Base-by-base conservation (phyloP, 129 eudicot species). In the Artemisia tridentata region DNA sequence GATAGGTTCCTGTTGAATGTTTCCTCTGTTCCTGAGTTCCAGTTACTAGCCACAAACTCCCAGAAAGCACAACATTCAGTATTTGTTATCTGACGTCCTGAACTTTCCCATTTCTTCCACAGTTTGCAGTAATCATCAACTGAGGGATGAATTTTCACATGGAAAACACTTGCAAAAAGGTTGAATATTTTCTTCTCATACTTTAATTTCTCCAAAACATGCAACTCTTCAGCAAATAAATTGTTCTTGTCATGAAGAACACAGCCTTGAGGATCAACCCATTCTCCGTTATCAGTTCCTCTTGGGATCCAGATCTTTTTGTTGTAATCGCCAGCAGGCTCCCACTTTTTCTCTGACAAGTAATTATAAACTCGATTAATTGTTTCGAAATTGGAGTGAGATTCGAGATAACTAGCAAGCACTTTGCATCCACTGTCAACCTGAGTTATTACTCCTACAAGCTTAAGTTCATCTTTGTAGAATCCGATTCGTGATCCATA, bases 71-170 rank as follows among this genome's bases (percentile, higher is more conserved):
- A 75, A 11, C 84, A 80, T 60, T 83, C 88, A 1, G 10, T 43
- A 12, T 55, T 46, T 29, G 88, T 74, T 12, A 78, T 13, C 10
- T 14, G 2, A 51, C 11, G 62, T 16, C 72, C 79, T 15, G 88
- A 80, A 53, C 9, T 60, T 54, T 86, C 88, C 91, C 91, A 86
- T n/a, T 15, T 49, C 77, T 72, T 83, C 91, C 91, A 86, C 17
- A 86, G 79, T 66, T 72, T 60, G 54, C 82, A 72, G 68, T 80
- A 86, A 54, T 86, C 88, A 43, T 71, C 84, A 67, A 76, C 65
- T 13, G 81, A 80, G 2, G 91, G 85, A 38, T 59, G 71, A 7
- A 16, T 41, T 65, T 71, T 78, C 31, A 86, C 91, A 2, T 62
- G 65, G 2, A 80, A 75, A 29, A 17, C 69, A 3, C 17, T 63